Evolutionary conservation across 2,329 filamentous ascomycete genomes (phyloP), one percentile per base, ranked within the genome.

Genomic region (Ascochyta koolunga): DNA sequence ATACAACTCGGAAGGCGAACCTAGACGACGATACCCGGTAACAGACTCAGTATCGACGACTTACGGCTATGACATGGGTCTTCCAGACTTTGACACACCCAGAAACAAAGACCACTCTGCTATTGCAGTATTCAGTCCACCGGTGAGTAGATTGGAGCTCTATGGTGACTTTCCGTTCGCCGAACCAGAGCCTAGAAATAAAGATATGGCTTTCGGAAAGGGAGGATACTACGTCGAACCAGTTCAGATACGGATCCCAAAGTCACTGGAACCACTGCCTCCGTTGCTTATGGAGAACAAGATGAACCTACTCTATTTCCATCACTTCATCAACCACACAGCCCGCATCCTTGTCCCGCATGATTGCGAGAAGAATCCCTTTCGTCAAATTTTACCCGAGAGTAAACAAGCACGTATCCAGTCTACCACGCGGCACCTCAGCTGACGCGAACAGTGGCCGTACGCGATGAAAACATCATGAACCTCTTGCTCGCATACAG

Each of bases 401-500:
- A 87, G 83, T 86, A 77, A 71, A 82, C 77, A 25, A 29, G 27
- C 29, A 7, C 10, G 6, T 15, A 5, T 13, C 7, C 0, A 22
- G 1, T n/a, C 5, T 5, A 10, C 15, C 22, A 10, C 15, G 8
- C 18, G 5, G 11, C 15, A 15, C 9, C 2, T 32, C 16, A n/a
- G 32, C 49, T 66, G 72, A 54, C 69, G 71, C 45, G 60, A 64
- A 3, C 3, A 72, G 86, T 91, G 85, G 88, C 88, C 19, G 78
- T 90, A 21, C 80, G 80, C 54, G 86, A 89, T 61, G 82, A 85
- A 45, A 88, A 91, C 65, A 82, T 96, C 1, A 80, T 96, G 46
- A 89, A 90, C 60, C 78, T 96, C 27, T 79, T 95, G 41, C 81
- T 96, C 21, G 88, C 91, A 18, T 96, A 92, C 72, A 91, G 89